Base-by-base conservation (phyloP, 257 asterid genomes). In the Knoxia roxburghii region DNA sequence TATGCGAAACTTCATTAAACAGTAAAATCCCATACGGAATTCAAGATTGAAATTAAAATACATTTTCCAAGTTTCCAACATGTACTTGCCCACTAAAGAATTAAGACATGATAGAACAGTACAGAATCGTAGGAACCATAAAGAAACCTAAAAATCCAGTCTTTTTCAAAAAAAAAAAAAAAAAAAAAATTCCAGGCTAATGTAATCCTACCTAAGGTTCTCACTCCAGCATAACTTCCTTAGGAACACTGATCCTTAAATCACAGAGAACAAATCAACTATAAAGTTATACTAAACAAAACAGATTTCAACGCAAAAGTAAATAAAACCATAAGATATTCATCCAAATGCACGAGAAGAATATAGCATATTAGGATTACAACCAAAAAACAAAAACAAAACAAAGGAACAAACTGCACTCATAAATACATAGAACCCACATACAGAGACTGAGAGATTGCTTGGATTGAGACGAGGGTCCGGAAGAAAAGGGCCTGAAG, bases 401-500 rank as follows among this genome's bases (percentile, higher is more conserved):
- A 37, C 41, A 4, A 37, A 37, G 41, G 15, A 46, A 20, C 51
- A 13, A 41, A 41, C 46, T 41, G 1, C 14, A 7, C 46, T 4
- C 9, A 59, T 29, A 68, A 12, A 45, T 12, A 13, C 32, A 46
- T 1, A 43, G 57, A 3, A 11, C 48, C 4, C 12, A 58, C 2
- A 33, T n/a, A 32, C 18, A 35, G 20, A 61, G 14, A 13, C 30
- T 33, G 64, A 23, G 39, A 17, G 46, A 11, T 70, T 65, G 70
- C 79, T 39, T 65, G 56, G 55, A 24, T 46, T 18, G 66, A 50
- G 75, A 56, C 49, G 59, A 56, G 51, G 57, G 68, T 69, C 64
- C 29, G 32, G 64, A 26, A 43, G 72, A 51, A 24, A 65, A 45
- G 40, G 60, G 68, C 26, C 33, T 66, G 59, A 53, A 20, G 72